Base-by-base conservation (phyloP, 1,284 basidiomycete genomes). In the Malassezia nana region DNA sequence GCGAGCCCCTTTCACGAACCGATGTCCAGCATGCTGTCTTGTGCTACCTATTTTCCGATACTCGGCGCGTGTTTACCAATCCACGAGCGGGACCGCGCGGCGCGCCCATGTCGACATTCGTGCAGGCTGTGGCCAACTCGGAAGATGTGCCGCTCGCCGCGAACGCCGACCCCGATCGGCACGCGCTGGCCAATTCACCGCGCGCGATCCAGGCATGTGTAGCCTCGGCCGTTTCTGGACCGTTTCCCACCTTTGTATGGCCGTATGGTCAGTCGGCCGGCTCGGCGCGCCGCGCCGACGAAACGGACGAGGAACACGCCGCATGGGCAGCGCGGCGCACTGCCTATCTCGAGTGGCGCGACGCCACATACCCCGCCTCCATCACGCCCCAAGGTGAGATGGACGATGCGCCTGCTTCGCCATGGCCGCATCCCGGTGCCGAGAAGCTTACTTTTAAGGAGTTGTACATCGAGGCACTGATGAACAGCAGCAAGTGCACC, bases 11-110 rank as follows among this genome's bases (percentile, higher is more conserved):
- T 1, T 58, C 62, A 4, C 59, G 69, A 9, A 58, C 55, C 16
- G 88, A 90, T 74, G 81, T 89, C 32, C 87, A 90, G 77, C 88
- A 83, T 75, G 86, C 89, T 76, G 79, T 90, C 46, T 81, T 91
- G 50, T 70, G 83, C 65, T 78, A 82, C 73, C 82, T 91, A 66
- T 91, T 91, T 76, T 78, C 78, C 55, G 82, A 89, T 74, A 76
- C 77, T 25, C 78, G 78, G 12, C 75, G 79, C 33, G 84, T 83
- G 54, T 91, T 91, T 76, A 87, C 85, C 39, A 81, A 79, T 50
- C 80, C 81, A 0, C 66, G 69, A 0, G 62, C 67, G 0, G 62
- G 60, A 2, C 39, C 58, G 12, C 44, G 53, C 18, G 40, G 55
- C 4, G 38, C 42, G n/a, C 44, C 44, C 8, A 55, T 50, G n/a